Base-by-base conservation (phyloP, 2,329 filamentous ascomycete genomes). In the Aureobasidium sp. region DNA sequence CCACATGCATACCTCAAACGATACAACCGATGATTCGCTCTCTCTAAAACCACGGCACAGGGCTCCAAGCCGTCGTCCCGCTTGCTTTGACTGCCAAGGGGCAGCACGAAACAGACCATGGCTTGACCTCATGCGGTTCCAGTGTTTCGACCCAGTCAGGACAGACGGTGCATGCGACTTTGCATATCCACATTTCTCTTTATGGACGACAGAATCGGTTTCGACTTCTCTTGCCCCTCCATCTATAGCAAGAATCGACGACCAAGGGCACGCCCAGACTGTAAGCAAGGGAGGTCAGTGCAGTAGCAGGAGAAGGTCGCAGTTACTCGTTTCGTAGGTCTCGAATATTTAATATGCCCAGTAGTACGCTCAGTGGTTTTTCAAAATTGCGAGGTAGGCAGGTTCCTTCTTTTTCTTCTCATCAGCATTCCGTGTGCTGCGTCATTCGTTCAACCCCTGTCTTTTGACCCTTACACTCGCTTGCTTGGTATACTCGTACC, bases 1-100 rank as follows among this genome's bases (percentile, higher is more conserved):
- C 57, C 57, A 50, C 57, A 49, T 59, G 57, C 57, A 59, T 7
- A 59, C 45, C 32, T 48, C 42, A 59, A 59, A 48, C 54, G 13
- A n/a, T 7, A 21, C 54, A 39, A 13, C 32, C 30, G 21, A 32
- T 29, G 41, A 27, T 34, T 42, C 10, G 30, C 32, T 44, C 16
- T 16, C 2, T 3, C 15, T 25, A 25, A 27, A 5, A n/a, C 21
- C 7, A 44, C 29, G 54, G 54, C 42, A 34, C 9, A 37, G 21
- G 16, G 15, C 21, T 37, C 11, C 42, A n/a, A 37, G 44, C 54
- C 32, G 29, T 30, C 25, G 9, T 48, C 42, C 54, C 54, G 54
- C 44, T 48, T 48, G 54, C 54, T 59, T 48, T 59, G 54, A 59
- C 54, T 13, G 54, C 54, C 54, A 59, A 59, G 54, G 7, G 21